phyloP scores from a whole-genome alignment of 306 rosid species.

The Inga laurina region DNA sequence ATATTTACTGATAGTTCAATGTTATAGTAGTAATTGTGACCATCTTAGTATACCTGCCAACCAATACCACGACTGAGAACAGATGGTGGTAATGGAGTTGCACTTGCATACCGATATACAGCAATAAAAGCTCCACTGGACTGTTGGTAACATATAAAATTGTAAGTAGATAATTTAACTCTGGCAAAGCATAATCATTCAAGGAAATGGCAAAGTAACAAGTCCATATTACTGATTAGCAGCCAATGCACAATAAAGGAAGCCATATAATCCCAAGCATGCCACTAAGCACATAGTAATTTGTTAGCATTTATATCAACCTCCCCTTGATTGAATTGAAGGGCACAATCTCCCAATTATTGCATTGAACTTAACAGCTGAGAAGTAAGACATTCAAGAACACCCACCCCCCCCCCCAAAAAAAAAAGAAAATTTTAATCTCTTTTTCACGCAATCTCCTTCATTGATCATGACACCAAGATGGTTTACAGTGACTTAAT shows the following conservation, averaged over 20 bases:
- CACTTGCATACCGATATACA: slow-evolving; percentile 90
- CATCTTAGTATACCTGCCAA: slow-evolving; percentile 77
- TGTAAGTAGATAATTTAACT: slow-evolving; percentile 19
- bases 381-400: not conserved
- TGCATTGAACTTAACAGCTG: not conserved
- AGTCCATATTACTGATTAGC: slow-evolving; percentile 11
- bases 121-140: slow-evolving; percentile 90
- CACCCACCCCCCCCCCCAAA: not conserved
- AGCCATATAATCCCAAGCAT: slow-evolving; percentile 14
- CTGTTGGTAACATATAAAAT: slow-evolving; percentile 45
- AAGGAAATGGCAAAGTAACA: not conserved
- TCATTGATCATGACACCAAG: not conserved
- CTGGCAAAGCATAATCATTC: not conserved
- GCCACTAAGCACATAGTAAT: not conserved
- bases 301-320: not conserved
- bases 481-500: not conserved
- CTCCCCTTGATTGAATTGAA: not conserved
- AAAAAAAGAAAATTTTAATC: not conserved
- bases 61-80: slow-evolving; percentile 94
- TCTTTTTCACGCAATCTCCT: not conserved
- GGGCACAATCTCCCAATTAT: not conserved
- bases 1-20: not conserved
- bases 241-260: not conserved
- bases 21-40: not conserved
- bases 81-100: slow-evolving; percentile 87